A percentile compares a stretch with the other conserved stretches of the same genome.
These are phyloP conservation scores for Cryphonectria carpinicola DNA, from an alignment of 2,329 filamentous ascomycete genomes.

Conservation along the genomic window DNA sequence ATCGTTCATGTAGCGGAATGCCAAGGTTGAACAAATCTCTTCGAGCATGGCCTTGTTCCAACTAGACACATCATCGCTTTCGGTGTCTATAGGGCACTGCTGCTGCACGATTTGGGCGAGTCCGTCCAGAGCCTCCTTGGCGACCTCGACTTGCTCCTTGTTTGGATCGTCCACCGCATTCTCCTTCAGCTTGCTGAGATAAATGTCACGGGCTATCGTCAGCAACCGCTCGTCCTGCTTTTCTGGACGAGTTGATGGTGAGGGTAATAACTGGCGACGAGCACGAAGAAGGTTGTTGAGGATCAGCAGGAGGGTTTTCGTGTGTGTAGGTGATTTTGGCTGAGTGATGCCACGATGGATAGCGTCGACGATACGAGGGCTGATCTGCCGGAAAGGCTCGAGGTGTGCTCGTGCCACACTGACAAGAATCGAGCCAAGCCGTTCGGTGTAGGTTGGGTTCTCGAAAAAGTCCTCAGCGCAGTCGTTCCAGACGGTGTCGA, in stretches of 20 bases:
- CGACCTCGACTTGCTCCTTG: constrained; percentile 46
- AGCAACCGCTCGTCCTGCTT: constrained; percentile 5
- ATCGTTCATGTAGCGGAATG: constrained; percentile 31
- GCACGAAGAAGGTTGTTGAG: constrained; percentile 51
- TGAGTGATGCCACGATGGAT: constrained; percentile 56
- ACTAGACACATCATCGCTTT: background rate
- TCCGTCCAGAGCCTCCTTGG: constrained; percentile 50
- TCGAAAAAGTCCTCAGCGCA: constrained; percentile 54
- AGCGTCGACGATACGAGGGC: constrained; percentile 50
- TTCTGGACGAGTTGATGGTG: constrained; percentile 8
- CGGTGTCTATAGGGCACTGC: constrained; percentile 34
- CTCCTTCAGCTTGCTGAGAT: constrained; percentile 43
- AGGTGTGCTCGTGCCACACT: constrained; percentile 44
- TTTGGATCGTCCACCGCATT: constrained; percentile 35
- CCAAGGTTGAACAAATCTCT: constrained; percentile 35
- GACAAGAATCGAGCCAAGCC: constrained; percentile 39
- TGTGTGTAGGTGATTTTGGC: constrained; percentile 54
- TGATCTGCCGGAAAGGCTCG: constrained; percentile 52
- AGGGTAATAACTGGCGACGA: constrained; percentile 23
- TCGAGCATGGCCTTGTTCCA: constrained; percentile 19
- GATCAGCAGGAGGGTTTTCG: constrained; percentile 55
- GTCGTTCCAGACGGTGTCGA: constrained; percentile 55
- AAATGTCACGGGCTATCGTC: constrained; percentile 49
- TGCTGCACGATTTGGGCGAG: constrained; percentile 51
- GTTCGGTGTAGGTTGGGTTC: constrained; percentile 55